Conservation (phyloP, 768 basidiomycete genomes). For the Leucogyrophana mollusca region DNA sequence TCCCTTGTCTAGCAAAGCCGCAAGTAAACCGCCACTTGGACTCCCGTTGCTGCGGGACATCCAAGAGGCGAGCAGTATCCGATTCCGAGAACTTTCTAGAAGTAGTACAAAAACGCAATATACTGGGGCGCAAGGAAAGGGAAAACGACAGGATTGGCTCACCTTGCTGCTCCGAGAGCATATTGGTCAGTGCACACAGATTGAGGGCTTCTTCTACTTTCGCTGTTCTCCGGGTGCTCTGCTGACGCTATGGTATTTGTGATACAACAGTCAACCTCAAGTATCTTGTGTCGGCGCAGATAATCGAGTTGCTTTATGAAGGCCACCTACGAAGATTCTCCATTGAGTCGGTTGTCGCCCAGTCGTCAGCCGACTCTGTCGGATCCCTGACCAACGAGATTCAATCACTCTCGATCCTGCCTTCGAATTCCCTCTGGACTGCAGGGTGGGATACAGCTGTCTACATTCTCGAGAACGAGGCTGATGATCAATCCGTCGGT, state of each 20-base stretch:
- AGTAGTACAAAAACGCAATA: conserved; percentile 11
- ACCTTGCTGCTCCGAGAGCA: conserved; percentile 61
- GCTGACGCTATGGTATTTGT: conserved; percentile 7
- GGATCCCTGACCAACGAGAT: conserved; percentile 41
- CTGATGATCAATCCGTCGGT: conserved; percentile 22
- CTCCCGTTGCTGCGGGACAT: conserved; percentile 50
- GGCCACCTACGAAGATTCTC: conserved; percentile 54
- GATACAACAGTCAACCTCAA: conserved; percentile 63
- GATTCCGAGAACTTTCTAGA: conserved; percentile 46
- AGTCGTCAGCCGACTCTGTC: conserved; percentile 17
- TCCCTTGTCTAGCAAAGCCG: conserved; percentile 40
- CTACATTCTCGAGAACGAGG: conserved; percentile 33
- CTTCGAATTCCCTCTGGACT: conserved; percentile 50
- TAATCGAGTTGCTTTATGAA: conserved; percentile 65
- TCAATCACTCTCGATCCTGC: conserved; percentile 41
- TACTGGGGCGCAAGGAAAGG: conserved; percentile 17
- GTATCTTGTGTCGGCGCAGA: conserved; percentile 61
- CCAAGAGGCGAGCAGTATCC: conserved; percentile 51
- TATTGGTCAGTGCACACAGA: conserved; percentile 47
- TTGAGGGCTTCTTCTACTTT: neutral
- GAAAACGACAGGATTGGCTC: conserved; percentile 65
- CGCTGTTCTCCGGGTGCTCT: neutral
- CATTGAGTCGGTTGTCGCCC: conserved; percentile 45
- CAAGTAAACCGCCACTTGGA: conserved; percentile 38
- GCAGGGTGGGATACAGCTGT: conserved; percentile 70